Evolutionary conservation across 192 early-diverging fungal genomes (phyloP), one percentile per base, ranked within the genome.

Genomic region (Gaertneriomyces sp.): DNA sequence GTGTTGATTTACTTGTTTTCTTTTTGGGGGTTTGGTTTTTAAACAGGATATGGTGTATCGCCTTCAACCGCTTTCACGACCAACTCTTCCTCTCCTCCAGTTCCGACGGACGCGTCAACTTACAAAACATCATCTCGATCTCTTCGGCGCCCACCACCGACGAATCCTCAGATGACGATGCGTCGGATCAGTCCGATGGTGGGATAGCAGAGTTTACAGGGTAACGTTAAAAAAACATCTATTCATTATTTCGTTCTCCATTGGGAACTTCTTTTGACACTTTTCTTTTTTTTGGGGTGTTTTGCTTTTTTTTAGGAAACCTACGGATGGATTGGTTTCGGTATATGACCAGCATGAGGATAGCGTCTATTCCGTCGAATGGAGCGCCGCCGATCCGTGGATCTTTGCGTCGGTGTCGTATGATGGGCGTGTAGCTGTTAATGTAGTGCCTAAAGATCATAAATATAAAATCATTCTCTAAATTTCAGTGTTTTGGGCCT

Each of bases 261-360:
- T 49, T 49, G 47, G 46, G n/a, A n/a, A n/a, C n/a, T n/a, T n/a
- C n/a, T n/a, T n/a, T n/a, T n/a, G n/a, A n/a, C n/a, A n/a, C n/a
- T n/a, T n/a, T n/a, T n/a, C n/a, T n/a, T n/a, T n/a, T n/a, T n/a
- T n/a, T n/a, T n/a, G n/a, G n/a, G n/a, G n/a, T n/a, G n/a, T n/a
- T n/a, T n/a, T 19, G 62, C 17, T 38, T 72, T 33, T 17, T 19
- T 38, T 40, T 56, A 79, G 74, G 20, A 79, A 76, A 64, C 71
- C 73, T 8, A 74, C 63, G 1, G 96, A 98, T 73, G 92, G 92
- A 1, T 79, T 98, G 51, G 81, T 95, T 14, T 80, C 82, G 6
- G 87, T 89, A n/a, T 96, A 87, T 68, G 91, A 95, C 42, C 92
- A 95, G 67, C 95, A 96, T 73, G 94, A 98, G 71, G 92, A 96